These are phyloP conservation scores for Coniophora puteana DNA, from an alignment of 1,284 basidiomycete genomes.

Conservation along the genomic window DNA sequence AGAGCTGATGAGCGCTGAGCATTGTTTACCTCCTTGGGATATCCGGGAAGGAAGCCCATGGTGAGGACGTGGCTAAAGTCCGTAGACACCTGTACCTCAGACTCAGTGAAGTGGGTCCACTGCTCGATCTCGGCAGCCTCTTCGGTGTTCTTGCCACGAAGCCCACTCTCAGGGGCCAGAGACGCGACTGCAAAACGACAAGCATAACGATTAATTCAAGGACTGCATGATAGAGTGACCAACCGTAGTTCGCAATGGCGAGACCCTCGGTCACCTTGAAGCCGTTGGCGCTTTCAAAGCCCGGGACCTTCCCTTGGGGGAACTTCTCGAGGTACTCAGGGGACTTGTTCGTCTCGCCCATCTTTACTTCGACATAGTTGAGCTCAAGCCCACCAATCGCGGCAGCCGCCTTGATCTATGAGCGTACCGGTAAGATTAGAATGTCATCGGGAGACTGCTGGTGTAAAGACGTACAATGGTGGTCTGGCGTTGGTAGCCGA, in stretches of 20 bases:
- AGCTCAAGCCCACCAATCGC: not conserved
- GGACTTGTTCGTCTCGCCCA: slow-evolving; percentile 28
- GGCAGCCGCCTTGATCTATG: not conserved
- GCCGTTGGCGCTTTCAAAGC: slow-evolving; percentile 46
- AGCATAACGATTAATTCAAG: too few species aligned
- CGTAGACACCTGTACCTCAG: too few species aligned
- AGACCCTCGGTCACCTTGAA: slow-evolving; percentile 44
- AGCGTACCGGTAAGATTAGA: not conserved
- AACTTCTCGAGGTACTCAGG: slow-evolving; percentile 41
- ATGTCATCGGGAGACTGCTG: not conserved
- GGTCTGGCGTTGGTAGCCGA: not conserved
- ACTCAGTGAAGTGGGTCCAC: slow-evolving; percentile 45
- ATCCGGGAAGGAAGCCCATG: slow-evolving; percentile 37
- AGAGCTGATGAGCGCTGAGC: too few species aligned
- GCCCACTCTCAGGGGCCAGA: slow-evolving; percentile 43
- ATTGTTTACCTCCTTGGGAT: slow-evolving; percentile 48
- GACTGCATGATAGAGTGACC: slow-evolving; percentile 30
- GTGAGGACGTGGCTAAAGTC: too few species aligned
- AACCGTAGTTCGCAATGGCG: slow-evolving; percentile 55
- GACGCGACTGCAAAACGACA: slow-evolving; percentile 37
- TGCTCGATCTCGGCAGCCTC: slow-evolving; percentile 45
- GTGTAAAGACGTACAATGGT: not conserved
- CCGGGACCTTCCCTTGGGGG: slow-evolving; percentile 43
- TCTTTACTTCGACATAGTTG: not conserved
- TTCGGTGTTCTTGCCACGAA: slow-evolving; percentile 40